Evolutionary conservation across 495 filamentous ascomycete species (phyloP), one percentile per base, ranked within the genome.

Genomic region (Rhizodiscina lignyota): DNA sequence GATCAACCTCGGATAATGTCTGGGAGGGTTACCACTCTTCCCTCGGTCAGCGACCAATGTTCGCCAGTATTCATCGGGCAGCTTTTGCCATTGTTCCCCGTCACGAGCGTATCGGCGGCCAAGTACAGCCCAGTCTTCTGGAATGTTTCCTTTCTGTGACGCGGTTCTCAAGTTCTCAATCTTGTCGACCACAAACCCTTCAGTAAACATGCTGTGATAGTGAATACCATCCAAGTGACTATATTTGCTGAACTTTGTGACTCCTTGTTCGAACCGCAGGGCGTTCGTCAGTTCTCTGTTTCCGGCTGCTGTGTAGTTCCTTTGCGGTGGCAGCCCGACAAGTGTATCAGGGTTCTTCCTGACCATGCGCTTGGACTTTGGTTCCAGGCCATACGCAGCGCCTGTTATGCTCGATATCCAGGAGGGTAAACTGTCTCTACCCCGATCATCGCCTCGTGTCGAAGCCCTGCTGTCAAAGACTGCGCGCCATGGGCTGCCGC

Each of bases 41-140:
- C 36, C 36, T 12, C 36, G 24, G 21, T 38, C 36, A 11, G 36
- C 36, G 32, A 38, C 36, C n/a, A 38, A 28, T 19, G 36, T 38
- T 18, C 36, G 10, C 36, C 36, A 38, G 18, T 32, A 30, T 16
- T 29, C 18, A 11, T 32, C 28, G 18, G 26, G 36, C n/a, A n/a
- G n/a, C n/a, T n/a, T n/a, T n/a, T n/a, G n/a, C n/a, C n/a, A n/a
- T 4, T 21, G 18, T 15, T 18, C 18, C 4, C 17, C 18, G 3
- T 23, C 16, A 6, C 26, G 24, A 4, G 18, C 36, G 4, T 5
- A 6, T 28, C 26, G 32, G 13, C 21, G 18, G 12, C 13, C 36
- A 35, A 32, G 26, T 10, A 32, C 36, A 18, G 21, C 18, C 36
- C 36, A 38, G 13, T 23, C 2, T 18, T 18, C 19, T 4, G 36